A percentile compares a stretch with the other conserved stretches of the same genome.
phyloP scores from a whole-genome alignment of 2,329 filamentous ascomycete species.

The Akanthomyces lecanii region DNA sequence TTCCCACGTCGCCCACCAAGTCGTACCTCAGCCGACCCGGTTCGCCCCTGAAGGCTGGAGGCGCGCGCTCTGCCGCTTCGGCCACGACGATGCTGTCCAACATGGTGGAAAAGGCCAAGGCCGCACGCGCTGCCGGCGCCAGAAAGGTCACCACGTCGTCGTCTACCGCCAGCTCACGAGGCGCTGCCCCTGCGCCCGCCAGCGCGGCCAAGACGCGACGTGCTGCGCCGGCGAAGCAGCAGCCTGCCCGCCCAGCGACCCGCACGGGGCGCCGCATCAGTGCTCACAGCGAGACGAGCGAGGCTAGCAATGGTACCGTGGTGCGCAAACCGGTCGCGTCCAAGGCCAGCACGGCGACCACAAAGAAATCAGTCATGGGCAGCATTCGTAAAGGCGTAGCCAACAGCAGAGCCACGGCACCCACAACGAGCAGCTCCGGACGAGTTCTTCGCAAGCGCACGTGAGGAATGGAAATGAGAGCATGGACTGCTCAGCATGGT shows the following conservation, averaged over 20 bases:
- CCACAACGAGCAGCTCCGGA: conserved; percentile 42
- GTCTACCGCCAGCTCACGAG: conserved; percentile 34
- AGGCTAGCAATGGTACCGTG: conserved; percentile 61
- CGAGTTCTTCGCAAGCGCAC: conserved; percentile 54
- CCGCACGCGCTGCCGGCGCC: conserved; percentile 44
- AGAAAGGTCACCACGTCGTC: conserved; percentile 46
- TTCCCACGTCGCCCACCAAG: conserved; percentile 51
- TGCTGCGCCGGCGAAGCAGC: conserved; percentile 29
- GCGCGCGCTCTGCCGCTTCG: conserved; percentile 35
- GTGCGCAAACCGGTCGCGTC: conserved; percentile 49
- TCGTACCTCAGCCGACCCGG: conserved; percentile 53
- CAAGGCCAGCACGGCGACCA: conserved; percentile 32
- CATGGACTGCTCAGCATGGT: conserved; percentile 7
- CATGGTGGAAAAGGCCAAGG: conserved; percentile 59
- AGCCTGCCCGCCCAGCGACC: conserved; percentile 36
- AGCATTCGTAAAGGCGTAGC: conserved; percentile 51
- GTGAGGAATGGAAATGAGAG: conserved; percentile 25
- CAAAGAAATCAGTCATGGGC: conserved; percentile 51
- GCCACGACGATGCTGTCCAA: conserved; percentile 47
- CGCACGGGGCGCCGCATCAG: conserved; percentile 52
- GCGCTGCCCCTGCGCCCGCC: conserved; percentile 34
- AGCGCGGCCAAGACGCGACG: conserved; percentile 26
- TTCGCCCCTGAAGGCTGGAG: conserved; percentile 57
- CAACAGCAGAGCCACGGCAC: conserved; percentile 36
- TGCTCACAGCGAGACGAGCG: conserved; percentile 58